phyloP scores from a whole-genome alignment of 2,329 filamentous ascomycete species.

The Blastomyces emzantsi region DNA sequence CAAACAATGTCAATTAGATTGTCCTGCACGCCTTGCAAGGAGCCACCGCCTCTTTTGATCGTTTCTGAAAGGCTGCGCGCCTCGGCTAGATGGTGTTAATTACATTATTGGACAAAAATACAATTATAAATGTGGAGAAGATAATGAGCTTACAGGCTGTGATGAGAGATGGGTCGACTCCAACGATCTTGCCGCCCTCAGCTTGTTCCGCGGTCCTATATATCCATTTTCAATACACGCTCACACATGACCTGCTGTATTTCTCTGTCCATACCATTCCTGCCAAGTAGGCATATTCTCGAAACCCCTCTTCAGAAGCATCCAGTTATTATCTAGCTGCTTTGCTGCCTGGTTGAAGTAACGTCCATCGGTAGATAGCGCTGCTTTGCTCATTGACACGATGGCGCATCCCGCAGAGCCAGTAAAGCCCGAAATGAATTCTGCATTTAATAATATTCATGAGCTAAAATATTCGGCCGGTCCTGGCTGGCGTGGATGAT shows the following conservation, averaged over 20 bases:
- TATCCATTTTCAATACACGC: conserved; percentile 12
- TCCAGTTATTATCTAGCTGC: conserved; percentile 87
- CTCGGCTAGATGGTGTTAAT: conserved; percentile 38
- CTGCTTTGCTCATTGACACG: conserved; percentile 75
- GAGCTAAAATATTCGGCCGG: conserved; percentile 1
- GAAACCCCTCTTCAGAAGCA: conserved; percentile 81
- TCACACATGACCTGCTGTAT: conserved; percentile 14
- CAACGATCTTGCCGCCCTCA: conserved; percentile 77
- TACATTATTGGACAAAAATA: conserved; percentile 1
- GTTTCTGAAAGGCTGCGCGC: conserved; percentile 71
- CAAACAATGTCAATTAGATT: conserved; percentile 93
- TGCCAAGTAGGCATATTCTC: conserved; percentile 96
- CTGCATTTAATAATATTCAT: conserved; percentile 30
- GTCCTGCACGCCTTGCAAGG: conserved; percentile 62
- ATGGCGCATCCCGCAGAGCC: conserved; percentile 92
- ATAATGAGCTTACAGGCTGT: conserved; percentile 47
- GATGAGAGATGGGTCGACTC: conserved; percentile 81
- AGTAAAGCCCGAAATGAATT: conserved; percentile 87
- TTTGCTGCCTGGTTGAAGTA: conserved; percentile 96
- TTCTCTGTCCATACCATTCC: conserved; percentile 59
- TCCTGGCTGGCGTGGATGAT: neutral
- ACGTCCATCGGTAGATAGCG: conserved; percentile 85
- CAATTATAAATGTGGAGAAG: conserved; percentile 4
- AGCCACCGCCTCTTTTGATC: conserved; percentile 74
- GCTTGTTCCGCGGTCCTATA: conserved; percentile 64